Evolutionary conservation across 192 early-diverging fungal species (phyloP).

Genomic region (Coemansia pectinata): DNA sequence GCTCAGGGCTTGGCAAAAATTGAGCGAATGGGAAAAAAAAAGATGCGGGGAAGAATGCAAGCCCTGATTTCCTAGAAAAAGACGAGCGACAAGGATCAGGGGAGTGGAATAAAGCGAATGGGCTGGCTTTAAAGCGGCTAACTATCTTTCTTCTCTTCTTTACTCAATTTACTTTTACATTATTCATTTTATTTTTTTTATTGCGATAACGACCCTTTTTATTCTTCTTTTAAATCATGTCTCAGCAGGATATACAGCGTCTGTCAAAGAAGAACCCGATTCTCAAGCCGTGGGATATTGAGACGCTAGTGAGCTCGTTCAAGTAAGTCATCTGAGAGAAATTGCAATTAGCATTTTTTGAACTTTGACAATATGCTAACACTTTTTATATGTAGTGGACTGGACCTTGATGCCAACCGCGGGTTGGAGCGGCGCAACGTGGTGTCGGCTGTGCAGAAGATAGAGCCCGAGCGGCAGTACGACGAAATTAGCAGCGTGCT

Average conservation of each 20-base stretch:
- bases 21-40: no score
- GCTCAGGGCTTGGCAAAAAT: background rate
- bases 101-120: background rate
- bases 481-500: slow-evolving; percentile 73
- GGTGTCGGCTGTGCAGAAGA: slow-evolving; percentile 62
- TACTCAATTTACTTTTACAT: background rate
- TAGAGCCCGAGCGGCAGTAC: slow-evolving; percentile 68
- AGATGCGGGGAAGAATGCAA: no score
- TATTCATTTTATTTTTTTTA: background rate
- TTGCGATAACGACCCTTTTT: background rate
- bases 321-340: slow-evolving; percentile 33
- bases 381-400: slow-evolving; percentile 45
- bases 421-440: slow-evolving; percentile 70
- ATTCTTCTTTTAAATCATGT: background rate
- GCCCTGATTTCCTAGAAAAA: background rate
- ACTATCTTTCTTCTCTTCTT: background rate
- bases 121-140: background rate
- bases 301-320: slow-evolving; percentile 47
- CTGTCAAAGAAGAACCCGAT: slow-evolving; percentile 49
- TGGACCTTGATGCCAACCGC: slow-evolving; percentile 69
- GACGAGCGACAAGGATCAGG: background rate
- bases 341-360: background rate
- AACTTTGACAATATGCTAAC: background rate
- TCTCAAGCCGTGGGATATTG: slow-evolving; percentile 59
- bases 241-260: slow-evolving; percentile 28